These are phyloP conservation scores for Hibiscus tridactylites DNA, from an alignment of 345 rosid genomes.

Conservation along the genomic window DNA sequence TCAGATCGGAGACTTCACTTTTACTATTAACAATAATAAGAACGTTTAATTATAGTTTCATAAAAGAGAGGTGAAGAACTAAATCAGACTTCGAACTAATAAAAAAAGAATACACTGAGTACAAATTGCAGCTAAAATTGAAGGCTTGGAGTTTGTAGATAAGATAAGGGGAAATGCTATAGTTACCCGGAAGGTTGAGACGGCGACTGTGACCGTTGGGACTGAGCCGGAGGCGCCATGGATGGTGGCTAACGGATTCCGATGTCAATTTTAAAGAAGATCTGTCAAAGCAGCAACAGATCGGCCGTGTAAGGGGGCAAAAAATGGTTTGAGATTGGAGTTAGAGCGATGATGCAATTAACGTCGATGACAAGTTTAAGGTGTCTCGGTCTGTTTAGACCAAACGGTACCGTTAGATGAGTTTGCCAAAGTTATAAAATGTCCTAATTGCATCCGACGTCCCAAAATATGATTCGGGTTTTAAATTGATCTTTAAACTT, in stretches of 20 bases:
- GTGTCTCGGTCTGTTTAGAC: not conserved
- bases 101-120: not conserved
- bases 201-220: slow-evolving; percentile 81
- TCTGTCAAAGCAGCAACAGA: slow-evolving; percentile 17
- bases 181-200: slow-evolving; percentile 96
- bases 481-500: no score
- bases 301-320: slow-evolving; percentile 12
- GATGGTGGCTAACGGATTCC: slow-evolving; percentile 3
- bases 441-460: no score
- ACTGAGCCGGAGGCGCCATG: slow-evolving; percentile 82
- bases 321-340: not conserved
- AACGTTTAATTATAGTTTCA: not conserved
- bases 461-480: no score
- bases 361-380: not conserved
- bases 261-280: slow-evolving; percentile 9
- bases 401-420: not conserved
- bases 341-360: not conserved
- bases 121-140: not conserved
- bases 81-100: not conserved
- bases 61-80: not conserved
- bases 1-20: slow-evolving; percentile 91
- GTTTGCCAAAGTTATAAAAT: not conserved
- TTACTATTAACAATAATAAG: slow-evolving; percentile 36
- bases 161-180: not conserved
- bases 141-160: not conserved